Percentiles rank a stretch among this genome's conserved stretches.
Evolutionary conservation across 2,329 filamentous ascomycete species (phyloP).

Genomic region (Epicoccum nigrum): DNA sequence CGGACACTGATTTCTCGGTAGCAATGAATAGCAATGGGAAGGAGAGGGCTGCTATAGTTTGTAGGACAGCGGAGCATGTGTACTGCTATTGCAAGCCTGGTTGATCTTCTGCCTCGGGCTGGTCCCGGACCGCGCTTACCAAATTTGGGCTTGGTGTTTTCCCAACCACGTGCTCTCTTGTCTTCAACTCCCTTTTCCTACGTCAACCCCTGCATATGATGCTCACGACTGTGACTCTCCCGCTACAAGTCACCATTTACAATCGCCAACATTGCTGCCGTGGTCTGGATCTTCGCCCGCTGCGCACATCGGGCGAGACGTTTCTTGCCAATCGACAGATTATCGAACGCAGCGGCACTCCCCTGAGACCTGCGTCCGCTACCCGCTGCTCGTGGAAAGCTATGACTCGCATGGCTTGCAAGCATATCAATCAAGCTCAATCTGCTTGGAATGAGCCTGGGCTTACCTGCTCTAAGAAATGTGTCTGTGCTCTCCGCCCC

Average conservation of each 20-base stretch:
- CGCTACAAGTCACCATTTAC: too few species aligned
- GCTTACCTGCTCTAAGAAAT: neutral
- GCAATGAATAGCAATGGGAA: too few species aligned
- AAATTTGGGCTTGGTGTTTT: neutral
- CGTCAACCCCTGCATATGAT: neutral
- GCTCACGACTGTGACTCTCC: neutral
- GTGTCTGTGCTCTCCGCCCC: slow-evolving; percentile 7
- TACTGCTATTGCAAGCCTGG: too few species aligned
- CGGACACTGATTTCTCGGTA: neutral
- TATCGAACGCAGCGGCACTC: neutral
- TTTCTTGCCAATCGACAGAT: too few species aligned
- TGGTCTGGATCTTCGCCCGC: too few species aligned
- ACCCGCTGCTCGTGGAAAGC: neutral
- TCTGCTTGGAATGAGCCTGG: neutral
- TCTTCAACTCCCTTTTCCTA: too few species aligned
- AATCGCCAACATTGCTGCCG: neutral
- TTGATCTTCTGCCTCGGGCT: neutral
- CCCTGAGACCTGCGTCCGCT: slow-evolving; percentile 9
- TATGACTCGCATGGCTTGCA: neutral
- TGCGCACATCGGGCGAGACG: too few species aligned
- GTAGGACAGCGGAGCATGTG: too few species aligned
- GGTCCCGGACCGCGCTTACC: neutral
- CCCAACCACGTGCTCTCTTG: neutral
- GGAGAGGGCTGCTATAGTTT: too few species aligned
- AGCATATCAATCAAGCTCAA: neutral